Percentiles rank a stretch among this genome's conserved stretches.
Evolutionary conservation across 2,329 filamentous ascomycete genomes (phyloP).

Genomic region (Leptodontidium sp.): DNA sequence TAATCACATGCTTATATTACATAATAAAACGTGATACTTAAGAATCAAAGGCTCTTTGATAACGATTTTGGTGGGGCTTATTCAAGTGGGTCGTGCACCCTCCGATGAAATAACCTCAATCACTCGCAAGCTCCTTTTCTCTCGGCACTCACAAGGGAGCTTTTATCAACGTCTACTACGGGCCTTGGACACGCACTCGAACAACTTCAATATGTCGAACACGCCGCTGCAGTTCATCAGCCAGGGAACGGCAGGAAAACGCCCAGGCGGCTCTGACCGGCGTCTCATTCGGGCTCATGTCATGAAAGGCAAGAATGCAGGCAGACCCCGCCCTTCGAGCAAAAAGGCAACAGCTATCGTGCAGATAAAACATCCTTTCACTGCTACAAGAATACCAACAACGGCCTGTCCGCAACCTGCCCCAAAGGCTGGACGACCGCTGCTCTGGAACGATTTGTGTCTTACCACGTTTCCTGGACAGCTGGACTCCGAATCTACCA

Average conservation of each 20-base stretch:
- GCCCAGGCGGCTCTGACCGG: slow-evolving; percentile 1
- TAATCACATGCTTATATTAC: background rate
- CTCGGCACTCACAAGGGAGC: slow-evolving; percentile 1
- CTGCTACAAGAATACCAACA: background rate
- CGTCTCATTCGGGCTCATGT: slow-evolving; percentile 2
- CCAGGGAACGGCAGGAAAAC: background rate
- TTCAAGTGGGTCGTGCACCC: slow-evolving; percentile 1
- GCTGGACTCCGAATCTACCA: slow-evolving; percentile 2
- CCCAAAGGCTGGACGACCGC: background rate
- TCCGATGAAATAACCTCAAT: background rate
- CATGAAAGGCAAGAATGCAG: slow-evolving; percentile 4
- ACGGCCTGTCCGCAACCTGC: background rate
- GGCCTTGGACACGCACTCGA: slow-evolving; percentile 2
- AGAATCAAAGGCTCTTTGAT: slow-evolving; percentile 5
- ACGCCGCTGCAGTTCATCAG: slow-evolving; percentile 1
- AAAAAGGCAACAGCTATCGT: slow-evolving; percentile 3
- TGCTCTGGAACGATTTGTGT: background rate
- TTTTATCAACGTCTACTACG: background rate
- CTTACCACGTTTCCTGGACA: slow-evolving; percentile 4
- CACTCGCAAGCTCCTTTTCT: background rate
- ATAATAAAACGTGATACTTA: slow-evolving; percentile 2
- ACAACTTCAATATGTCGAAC: background rate
- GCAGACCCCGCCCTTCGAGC: background rate
- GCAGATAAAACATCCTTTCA: slow-evolving; percentile 1
- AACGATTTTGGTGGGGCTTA: background rate